Conservation (phyloP, 768 basidiomycete genomes). For the Clavulina sp. region DNA sequence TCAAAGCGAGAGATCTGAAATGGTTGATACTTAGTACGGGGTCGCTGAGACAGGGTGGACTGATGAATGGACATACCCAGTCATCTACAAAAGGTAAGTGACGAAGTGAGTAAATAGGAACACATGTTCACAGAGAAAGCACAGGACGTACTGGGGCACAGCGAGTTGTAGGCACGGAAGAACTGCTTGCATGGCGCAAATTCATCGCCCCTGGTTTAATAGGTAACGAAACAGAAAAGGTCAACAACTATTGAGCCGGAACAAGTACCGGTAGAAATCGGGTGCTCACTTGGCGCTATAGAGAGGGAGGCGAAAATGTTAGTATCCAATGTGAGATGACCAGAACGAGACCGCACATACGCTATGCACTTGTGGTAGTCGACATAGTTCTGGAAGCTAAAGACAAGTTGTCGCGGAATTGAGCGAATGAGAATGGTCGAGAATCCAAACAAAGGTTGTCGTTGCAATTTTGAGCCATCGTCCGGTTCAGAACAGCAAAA, state of each 20-base stretch:
- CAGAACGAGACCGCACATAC: not conserved
- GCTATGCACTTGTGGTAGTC: constrained; percentile 94
- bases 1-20: constrained; percentile 72
- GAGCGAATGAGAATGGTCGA: not conserved
- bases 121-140: constrained; percentile 2
- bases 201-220: constrained; percentile 94
- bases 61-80: constrained; percentile 44
- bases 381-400: constrained; percentile 85
- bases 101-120: constrained; percentile 6
- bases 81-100: constrained; percentile 39
- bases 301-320: not conserved
- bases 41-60: not conserved
- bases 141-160: constrained; percentile 79
- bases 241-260: no score
- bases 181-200: constrained; percentile 99
- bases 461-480: no score
- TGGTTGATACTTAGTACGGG: not conserved
- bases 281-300: not conserved
- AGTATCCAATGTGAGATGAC: not conserved
- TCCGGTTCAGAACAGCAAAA: not conserved
- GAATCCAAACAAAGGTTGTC: not conserved
- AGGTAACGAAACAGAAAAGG: no score
- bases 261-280: no score
- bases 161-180: constrained; percentile 85
- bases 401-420: not conserved